Conservation (phyloP, 192 early-diverging fungal genomes). For the Helicostylum pulchrum region DNA sequence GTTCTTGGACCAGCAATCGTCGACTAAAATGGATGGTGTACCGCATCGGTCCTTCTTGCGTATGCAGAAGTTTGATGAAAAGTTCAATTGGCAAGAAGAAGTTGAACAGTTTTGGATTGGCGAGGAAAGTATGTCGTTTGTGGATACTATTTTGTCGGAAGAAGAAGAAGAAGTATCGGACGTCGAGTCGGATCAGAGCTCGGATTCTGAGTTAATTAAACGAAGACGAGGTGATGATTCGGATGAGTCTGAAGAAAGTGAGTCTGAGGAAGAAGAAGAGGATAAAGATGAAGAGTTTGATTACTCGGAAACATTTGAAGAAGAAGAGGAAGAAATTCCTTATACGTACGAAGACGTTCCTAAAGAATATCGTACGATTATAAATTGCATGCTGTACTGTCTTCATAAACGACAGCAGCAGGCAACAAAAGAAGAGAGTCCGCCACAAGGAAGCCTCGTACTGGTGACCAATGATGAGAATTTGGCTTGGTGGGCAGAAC, state of each 20-base stretch:
- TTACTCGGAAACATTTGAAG: slow-evolving; percentile 13
- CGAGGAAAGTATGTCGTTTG: slow-evolving; percentile 16
- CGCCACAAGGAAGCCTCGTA: slow-evolving; percentile 32
- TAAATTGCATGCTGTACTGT: slow-evolving; percentile 46
- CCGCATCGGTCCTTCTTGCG: slow-evolving; percentile 37
- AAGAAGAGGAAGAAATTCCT: slow-evolving; percentile 28
- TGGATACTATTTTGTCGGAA: background rate
- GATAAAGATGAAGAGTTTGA: slow-evolving; percentile 17
- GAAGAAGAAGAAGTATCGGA: background rate
- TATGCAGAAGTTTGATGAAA: slow-evolving; percentile 47
- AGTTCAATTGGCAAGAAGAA: slow-evolving; percentile 46
- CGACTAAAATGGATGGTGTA: background rate
- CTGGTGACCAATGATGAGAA: slow-evolving; percentile 51
- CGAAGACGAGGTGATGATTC: background rate
- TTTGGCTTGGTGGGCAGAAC: slow-evolving; percentile 43
- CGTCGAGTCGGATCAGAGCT: background rate
- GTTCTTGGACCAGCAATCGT: slow-evolving; percentile 42
- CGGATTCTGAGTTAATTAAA: slow-evolving; percentile 5
- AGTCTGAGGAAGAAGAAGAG: slow-evolving; percentile 11
- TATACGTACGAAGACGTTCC: slow-evolving; percentile 42
- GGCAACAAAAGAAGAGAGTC: background rate
- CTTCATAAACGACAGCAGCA: slow-evolving; percentile 27
- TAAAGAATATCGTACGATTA: slow-evolving; percentile 42
- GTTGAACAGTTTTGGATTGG: slow-evolving; percentile 39
- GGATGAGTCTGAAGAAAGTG: background rate